A percentile compares a stretch with the other conserved stretches of the same genome.
phyloP scores from a whole-genome alignment of 1,139 yeast genomes.

The Yamadazyma blattariae region DNA sequence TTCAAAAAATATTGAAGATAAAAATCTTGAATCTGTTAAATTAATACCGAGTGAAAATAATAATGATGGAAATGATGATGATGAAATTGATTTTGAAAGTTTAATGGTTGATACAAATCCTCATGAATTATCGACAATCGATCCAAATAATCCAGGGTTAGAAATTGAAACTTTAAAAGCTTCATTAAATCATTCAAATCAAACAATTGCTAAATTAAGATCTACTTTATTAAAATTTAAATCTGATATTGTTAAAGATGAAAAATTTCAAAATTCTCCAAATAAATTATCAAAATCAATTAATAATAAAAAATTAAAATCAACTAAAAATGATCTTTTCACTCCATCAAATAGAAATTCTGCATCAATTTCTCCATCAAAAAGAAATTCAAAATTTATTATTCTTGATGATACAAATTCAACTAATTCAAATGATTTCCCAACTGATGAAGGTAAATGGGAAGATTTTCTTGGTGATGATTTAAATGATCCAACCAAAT shows the following conservation, averaged over 20 bases:
- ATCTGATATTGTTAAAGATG: constrained; percentile 9
- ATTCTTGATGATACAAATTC: constrained; percentile 13
- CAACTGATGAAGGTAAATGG: constrained; percentile 35
- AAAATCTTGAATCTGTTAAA: constrained; percentile 18
- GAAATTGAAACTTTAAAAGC: constrained; percentile 69
- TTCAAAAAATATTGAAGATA: not conserved
- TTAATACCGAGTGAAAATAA: constrained; percentile 1
- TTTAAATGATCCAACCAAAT: constrained; percentile 21
- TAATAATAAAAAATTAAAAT: constrained; percentile 17
- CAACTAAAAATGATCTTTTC: constrained; percentile 13
- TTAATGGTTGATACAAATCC: constrained; percentile 31
- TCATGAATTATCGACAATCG: constrained; percentile 27
- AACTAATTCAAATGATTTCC: constrained; percentile 7
- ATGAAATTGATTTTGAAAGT: constrained; percentile 32
- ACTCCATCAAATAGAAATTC: constrained; percentile 20
- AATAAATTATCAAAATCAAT: constrained; percentile 10
- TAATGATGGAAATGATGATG: constrained; percentile 21
- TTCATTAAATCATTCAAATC: constrained; percentile 64
- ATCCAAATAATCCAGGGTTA: constrained; percentile 50
- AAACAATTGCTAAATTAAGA: constrained; percentile 55
- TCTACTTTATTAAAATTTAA: constrained; percentile 45
- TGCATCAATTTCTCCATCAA: constrained; percentile 32
- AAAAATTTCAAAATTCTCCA: constrained; percentile 12
- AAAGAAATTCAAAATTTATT: constrained; percentile 32
- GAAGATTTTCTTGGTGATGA: constrained; percentile 40